phyloP scores from a whole-genome alignment of 2,329 filamentous ascomycete species.

The Zymoseptoria brevis region DNA sequence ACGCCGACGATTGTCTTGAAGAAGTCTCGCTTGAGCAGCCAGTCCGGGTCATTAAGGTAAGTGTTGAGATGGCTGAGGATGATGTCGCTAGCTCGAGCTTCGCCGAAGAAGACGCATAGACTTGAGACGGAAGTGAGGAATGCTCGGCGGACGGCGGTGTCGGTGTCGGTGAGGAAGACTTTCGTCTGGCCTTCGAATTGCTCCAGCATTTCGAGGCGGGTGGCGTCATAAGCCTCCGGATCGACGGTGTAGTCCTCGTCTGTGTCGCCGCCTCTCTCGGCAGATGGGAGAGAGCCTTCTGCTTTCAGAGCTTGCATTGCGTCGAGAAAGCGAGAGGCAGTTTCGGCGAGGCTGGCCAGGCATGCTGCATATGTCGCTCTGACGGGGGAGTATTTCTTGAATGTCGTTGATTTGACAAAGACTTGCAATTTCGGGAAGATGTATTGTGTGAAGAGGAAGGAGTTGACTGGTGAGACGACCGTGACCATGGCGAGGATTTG shows the following conservation, averaged over 20 bases:
- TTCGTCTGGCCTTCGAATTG: conserved; percentile 86
- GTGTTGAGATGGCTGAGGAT: conserved; percentile 93
- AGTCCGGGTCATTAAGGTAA: conserved; percentile 91
- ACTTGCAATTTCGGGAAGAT: conserved; percentile 52
- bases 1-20: conserved; percentile 94
- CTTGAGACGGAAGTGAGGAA: conserved; percentile 88
- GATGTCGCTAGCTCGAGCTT: conserved; percentile 88
- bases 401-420: conserved; percentile 47
- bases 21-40: conserved; percentile 93
- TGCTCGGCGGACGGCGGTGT: conserved; percentile 78
- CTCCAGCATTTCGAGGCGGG: conserved; percentile 72
- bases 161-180: conserved; percentile 74
- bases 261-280: conserved; percentile 63
- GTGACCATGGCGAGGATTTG: conserved; percentile 81
- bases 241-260: conserved; percentile 59
- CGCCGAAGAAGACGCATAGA: conserved; percentile 90
- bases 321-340: conserved; percentile 76
- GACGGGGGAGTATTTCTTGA: conserved; percentile 53
- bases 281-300: conserved; percentile 68
- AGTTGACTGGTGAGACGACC: conserved; percentile 71
- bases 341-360: conserved; percentile 77
- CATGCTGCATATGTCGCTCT: conserved; percentile 90
- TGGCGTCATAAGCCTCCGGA: conserved; percentile 78
- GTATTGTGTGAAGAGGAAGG: conserved; percentile 60
- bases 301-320: conserved; percentile 82